Evolutionary conservation across 2,329 filamentous ascomycete species (phyloP).

Genomic region (Ascochyta rabiei): DNA sequence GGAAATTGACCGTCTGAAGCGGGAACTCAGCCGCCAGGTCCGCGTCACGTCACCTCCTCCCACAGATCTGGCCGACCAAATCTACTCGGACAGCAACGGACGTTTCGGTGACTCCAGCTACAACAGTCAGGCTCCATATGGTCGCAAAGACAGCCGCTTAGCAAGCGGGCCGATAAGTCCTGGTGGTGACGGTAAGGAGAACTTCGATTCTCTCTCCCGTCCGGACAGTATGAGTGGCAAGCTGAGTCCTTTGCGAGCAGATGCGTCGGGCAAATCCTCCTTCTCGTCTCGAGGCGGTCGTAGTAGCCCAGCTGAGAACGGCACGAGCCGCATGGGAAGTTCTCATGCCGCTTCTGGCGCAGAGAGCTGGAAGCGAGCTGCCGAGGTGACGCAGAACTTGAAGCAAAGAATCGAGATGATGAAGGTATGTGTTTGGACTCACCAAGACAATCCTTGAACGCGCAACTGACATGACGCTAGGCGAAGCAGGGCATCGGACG

Average conservation of each 20-base stretch:
- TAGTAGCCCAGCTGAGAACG: slow-evolving; percentile 41
- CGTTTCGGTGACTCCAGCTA: slow-evolving; percentile 43
- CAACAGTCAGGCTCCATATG: slow-evolving; percentile 50
- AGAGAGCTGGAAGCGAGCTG: slow-evolving; percentile 96
- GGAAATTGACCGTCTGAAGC: slow-evolving; percentile 92
- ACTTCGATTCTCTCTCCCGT: slow-evolving; percentile 47
- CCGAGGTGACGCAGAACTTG: slow-evolving; percentile 95
- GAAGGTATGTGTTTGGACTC: slow-evolving; percentile 65
- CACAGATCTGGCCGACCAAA: slow-evolving; percentile 48
- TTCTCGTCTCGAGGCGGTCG: slow-evolving; percentile 43
- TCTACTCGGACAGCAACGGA: slow-evolving; percentile 62
- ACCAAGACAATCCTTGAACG: not conserved
- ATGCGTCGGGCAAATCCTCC: slow-evolving; percentile 40
- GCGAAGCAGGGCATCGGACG: slow-evolving; percentile 48
- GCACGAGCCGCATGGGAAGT: slow-evolving; percentile 27
- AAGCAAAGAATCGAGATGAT: slow-evolving; percentile 98
- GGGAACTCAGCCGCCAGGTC: slow-evolving; percentile 68
- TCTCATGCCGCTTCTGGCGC: slow-evolving; percentile 45
- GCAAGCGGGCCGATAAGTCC: slow-evolving; percentile 41
- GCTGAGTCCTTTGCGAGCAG: slow-evolving; percentile 48
- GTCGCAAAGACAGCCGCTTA: slow-evolving; percentile 36
- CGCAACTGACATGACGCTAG: slow-evolving; percentile 30
- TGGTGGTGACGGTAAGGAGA: slow-evolving; percentile 56
- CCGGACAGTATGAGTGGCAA: slow-evolving; percentile 46
- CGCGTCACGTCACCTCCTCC: slow-evolving; percentile 63